Evolutionary conservation across 768 basidiomycete genomes (phyloP), one percentile per base, ranked within the genome.

Genomic region (Suillus sp.): DNA sequence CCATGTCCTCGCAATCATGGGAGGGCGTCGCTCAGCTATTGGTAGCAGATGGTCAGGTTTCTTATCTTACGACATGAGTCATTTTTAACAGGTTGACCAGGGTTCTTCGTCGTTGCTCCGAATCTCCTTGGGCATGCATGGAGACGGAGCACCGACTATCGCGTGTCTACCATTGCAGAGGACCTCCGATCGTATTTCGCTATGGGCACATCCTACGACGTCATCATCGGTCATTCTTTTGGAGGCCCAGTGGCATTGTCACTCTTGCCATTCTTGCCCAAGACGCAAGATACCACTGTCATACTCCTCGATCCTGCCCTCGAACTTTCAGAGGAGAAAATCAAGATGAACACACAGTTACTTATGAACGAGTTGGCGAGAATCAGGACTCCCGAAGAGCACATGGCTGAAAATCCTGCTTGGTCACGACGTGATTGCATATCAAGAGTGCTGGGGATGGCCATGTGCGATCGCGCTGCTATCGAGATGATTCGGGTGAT

Each of bases 121-220:
- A 54, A 54, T 34, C 53, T 54, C 53, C 53, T 54, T 32, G 20
- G 32, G 11, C 53, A 54, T 34, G 53, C 53, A 34, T n/a, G 53
- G 53, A 54, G 53, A 34, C 53, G 2, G 53, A 7, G 53, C 53
- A n/a, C 20, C 53, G 32, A 54, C 53, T 54, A 30, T 14, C 53
- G 53, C 34, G 20, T 54, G 2, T 54, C 53, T n/a, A n/a, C 3
- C 20, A 20, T 54, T 34, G 53, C 53, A n/a, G 53, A 34, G 53
- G 53, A 54, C 53, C 32, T 54, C 32, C 20, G 32, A 20, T 2
- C 32, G 4, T 54, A 54, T 34, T 34, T 54, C 13, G 32, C 11
- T 11, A 54, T 54, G 53, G 48, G 18, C 25, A 18, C 27, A 18
- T 50, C 16, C 27, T 50, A 50, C 27, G 48, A 50, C 8, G 27